A percentile compares a stretch with the other conserved stretches of the same genome.
These are phyloP conservation scores for Hypomontagnella submonticulosa DNA, from an alignment of 495 filamentous ascomycete species.

Conservation along the genomic window DNA sequence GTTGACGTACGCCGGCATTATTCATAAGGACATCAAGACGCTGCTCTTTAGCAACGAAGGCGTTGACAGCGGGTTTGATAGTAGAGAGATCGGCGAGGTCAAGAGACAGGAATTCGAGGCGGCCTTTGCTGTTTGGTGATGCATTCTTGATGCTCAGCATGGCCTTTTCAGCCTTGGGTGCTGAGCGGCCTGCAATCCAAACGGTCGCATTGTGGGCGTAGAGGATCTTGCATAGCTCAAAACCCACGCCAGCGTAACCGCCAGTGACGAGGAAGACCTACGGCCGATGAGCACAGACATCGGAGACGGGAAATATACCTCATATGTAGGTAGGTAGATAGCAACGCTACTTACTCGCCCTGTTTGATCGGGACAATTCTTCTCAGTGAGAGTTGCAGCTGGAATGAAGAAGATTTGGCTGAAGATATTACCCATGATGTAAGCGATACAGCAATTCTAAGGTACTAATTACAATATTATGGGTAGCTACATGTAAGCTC, in stretches of 20 bases:
- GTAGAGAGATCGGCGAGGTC: constrained; percentile 61
- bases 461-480: neutral
- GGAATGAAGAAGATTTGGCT: constrained; percentile 30
- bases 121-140: constrained; percentile 41
- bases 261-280: constrained; percentile 60
- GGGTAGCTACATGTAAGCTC: too few species aligned
- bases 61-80: constrained; percentile 58
- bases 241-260: constrained; percentile 56
- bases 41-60: constrained; percentile 37
- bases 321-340: neutral
- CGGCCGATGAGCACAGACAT: neutral
- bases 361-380: constrained; percentile 34
- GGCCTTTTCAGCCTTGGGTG: constrained; percentile 29
- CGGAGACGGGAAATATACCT: neutral
- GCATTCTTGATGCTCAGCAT: constrained; percentile 21
- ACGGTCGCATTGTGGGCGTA: constrained; percentile 58
- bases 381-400: constrained; percentile 31
- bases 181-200: constrained; percentile 61
- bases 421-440: constrained; percentile 29
- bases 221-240: constrained; percentile 56
- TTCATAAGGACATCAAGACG: constrained; percentile 43
- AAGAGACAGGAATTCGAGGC: constrained; percentile 57
- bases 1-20: constrained; percentile 51
- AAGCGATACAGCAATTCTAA: neutral
- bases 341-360: constrained; percentile 29